Conservation (phyloP, 371 early-diverging fungal genomes). For the Umbelopsis sp. region DNA sequence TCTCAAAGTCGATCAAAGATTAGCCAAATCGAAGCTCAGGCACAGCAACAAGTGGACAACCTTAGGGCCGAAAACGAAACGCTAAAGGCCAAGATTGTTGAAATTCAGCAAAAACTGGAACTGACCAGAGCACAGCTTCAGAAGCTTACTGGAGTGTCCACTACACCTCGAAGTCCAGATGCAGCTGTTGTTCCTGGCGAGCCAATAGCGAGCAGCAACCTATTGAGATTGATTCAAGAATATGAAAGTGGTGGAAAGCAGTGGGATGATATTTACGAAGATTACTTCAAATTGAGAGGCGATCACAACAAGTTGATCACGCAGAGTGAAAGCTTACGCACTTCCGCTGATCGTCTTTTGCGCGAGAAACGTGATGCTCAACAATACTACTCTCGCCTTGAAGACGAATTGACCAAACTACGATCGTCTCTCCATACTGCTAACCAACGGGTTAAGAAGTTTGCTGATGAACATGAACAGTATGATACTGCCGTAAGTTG, state of each 20-base stretch:
- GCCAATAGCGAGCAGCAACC: constrained; percentile 20
- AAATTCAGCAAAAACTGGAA: constrained; percentile 21
- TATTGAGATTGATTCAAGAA: constrained; percentile 24
- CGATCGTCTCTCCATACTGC: constrained; percentile 9
- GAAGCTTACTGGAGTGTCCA: not conserved
- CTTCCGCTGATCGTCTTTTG: constrained; percentile 17
- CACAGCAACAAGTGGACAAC: constrained; percentile 6
- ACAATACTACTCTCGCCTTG: constrained; percentile 24
- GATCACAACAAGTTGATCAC: constrained; percentile 17
- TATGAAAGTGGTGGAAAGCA: constrained; percentile 28
- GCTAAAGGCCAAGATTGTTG: constrained; percentile 17
- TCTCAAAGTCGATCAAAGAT: constrained; percentile 16
- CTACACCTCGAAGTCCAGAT: constrained; percentile 2
- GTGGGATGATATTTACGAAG: constrained; percentile 31
- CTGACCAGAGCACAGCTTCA: constrained; percentile 22
- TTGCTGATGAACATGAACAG: constrained; percentile 15
- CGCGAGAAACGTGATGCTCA: constrained; percentile 25
- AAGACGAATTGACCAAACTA: constrained; percentile 20
- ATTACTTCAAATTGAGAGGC: constrained; percentile 27
- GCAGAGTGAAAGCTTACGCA: constrained; percentile 20
- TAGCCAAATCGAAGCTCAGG: constrained; percentile 21
- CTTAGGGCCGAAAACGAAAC: constrained; percentile 22
- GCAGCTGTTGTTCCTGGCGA: not conserved
- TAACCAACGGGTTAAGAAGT: constrained; percentile 12
- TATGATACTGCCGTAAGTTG: not conserved